phyloP scores from a whole-genome alignment of 805 yeast genomes.

The Wickerhamomyces tratensis region DNA sequence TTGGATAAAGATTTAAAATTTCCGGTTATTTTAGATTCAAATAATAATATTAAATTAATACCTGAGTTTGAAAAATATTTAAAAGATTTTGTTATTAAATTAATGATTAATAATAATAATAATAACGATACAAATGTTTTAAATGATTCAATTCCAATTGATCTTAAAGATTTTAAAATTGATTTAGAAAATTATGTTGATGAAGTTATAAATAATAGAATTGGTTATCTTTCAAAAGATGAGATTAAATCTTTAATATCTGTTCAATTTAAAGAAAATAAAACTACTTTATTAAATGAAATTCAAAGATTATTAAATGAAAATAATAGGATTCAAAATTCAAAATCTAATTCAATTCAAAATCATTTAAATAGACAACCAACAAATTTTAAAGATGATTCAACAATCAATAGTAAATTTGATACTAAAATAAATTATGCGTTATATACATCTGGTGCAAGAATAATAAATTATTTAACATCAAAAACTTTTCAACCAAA shows the following conservation, averaged over 20 bases:
- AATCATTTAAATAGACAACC: neutral
- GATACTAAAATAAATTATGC: slow-evolving; percentile 23
- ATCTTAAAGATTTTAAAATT: slow-evolving; percentile 4
- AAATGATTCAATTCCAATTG: no score
- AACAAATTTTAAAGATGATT: neutral
- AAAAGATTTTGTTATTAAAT: slow-evolving; percentile 3
- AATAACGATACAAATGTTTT: neutral
- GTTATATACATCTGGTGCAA: slow-evolving; percentile 24
- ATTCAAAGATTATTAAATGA: slow-evolving; percentile 5
- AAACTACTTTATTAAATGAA: slow-evolving; percentile 11
- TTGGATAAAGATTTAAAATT: slow-evolving; percentile 2
- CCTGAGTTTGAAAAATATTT: slow-evolving; percentile 15
- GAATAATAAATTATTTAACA: slow-evolving; percentile 25
- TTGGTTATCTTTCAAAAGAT: slow-evolving; percentile 13
- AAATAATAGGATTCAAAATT: slow-evolving; percentile 1
- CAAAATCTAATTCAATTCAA: neutral
- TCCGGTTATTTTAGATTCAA: slow-evolving; percentile 11
- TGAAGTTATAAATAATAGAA: slow-evolving; percentile 7
- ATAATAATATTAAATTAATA: slow-evolving; percentile 9
- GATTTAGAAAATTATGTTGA: slow-evolving; percentile 9
- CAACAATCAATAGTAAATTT: slow-evolving; percentile 2
- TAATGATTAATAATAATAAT: slow-evolving; percentile 1
- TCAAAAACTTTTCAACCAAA: slow-evolving; percentile 21
- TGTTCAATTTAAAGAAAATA: slow-evolving; percentile 14
- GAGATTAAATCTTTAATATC: slow-evolving; percentile 13